These are phyloP conservation scores for Fulvia fulva DNA, from an alignment of 2,329 filamentous ascomycete species.

Conservation along the genomic window DNA sequence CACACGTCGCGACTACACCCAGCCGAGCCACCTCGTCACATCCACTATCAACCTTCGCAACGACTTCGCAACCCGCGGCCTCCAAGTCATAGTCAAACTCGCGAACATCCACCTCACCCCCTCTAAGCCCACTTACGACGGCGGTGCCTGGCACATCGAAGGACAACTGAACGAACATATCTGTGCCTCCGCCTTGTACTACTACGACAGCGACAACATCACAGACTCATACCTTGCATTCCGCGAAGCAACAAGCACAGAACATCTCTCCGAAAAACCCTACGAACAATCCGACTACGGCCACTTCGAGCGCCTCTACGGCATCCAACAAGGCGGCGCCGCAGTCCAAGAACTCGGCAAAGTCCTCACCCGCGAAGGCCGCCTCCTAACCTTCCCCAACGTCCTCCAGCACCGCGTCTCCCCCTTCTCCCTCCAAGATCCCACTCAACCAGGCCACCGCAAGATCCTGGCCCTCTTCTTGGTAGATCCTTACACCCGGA, in stretches of 20 bases:
- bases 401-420: constrained; percentile 50
- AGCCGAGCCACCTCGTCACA: not conserved
- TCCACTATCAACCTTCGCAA: constrained; percentile 17
- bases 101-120: constrained; percentile 58
- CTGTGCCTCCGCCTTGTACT: constrained; percentile 59
- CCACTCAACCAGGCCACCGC: constrained; percentile 51
- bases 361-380: constrained; percentile 45
- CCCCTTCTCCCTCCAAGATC: constrained; percentile 49
- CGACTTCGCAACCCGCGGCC: constrained; percentile 40
- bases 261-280: constrained; percentile 5
- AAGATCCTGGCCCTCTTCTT: constrained; percentile 58
- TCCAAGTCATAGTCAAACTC: constrained; percentile 64
- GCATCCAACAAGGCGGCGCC: constrained; percentile 27
- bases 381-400: constrained; percentile 56
- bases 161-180: constrained; percentile 58
- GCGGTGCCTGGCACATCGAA: constrained; percentile 54
- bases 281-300: constrained; percentile 21
- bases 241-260: constrained; percentile 32
- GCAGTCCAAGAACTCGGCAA: constrained; percentile 46
- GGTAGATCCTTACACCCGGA: constrained; percentile 51
- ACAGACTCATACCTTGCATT: constrained; percentile 51
- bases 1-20: not conserved
- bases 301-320: constrained; percentile 26
- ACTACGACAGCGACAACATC: constrained; percentile 60
- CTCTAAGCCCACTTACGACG: constrained; percentile 51